Conservation (phyloP, 257 asterid species). For the Avicennia marina region DNA sequence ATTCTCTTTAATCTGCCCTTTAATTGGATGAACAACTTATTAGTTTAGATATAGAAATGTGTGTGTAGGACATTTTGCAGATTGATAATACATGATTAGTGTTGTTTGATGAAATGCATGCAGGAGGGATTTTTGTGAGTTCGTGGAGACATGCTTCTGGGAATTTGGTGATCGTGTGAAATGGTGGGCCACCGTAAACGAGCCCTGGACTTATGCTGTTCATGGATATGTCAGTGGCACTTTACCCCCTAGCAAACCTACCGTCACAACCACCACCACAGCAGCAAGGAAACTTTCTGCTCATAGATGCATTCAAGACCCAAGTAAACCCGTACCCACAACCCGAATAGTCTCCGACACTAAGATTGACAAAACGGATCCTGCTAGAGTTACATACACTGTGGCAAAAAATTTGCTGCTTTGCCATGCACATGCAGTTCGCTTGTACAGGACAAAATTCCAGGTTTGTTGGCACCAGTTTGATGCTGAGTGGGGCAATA, state of each 20-base stretch:
- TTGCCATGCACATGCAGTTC: constrained; percentile 31
- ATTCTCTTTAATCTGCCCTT: too few relatives aligned
- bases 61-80: background rate
- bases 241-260: constrained; percentile 9
- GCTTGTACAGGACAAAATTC: constrained; percentile 17
- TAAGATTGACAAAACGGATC: background rate
- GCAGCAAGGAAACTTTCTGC: too few relatives aligned
- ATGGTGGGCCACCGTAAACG: constrained; percentile 32
- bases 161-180: constrained; percentile 40
- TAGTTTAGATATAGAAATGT: background rate
- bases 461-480: too few relatives aligned
- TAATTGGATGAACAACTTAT: too few relatives aligned
- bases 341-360: background rate
- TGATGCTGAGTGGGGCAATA: too few relatives aligned
- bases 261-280: too few relatives aligned
- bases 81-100: too few relatives aligned
- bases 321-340: too few relatives aligned
- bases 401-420: constrained; percentile 30
- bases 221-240: constrained; percentile 8
- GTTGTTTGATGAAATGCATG: too few relatives aligned
- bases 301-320: too few relatives aligned
- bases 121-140: constrained; percentile 28
- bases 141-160: constrained; percentile 30
- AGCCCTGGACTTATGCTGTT: constrained; percentile 20
- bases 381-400: constrained; percentile 23